phyloP scores from a whole-genome alignment of 2,329 filamentous ascomycete genomes.

The Ophiostoma sp. region DNA sequence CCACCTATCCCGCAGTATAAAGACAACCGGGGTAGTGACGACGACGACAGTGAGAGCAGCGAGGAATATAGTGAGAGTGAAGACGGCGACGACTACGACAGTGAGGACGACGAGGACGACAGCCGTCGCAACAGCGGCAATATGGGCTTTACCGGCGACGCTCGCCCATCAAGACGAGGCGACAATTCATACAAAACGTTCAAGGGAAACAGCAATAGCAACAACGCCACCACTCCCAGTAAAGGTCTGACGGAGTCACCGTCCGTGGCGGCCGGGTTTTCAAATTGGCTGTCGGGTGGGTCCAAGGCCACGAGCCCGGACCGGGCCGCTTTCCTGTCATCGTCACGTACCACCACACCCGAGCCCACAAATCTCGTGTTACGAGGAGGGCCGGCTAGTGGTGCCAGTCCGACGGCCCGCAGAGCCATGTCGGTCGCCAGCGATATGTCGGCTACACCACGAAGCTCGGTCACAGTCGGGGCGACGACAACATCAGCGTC shows the following conservation, averaged over 20 bases:
- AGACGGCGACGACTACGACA: slow-evolving; percentile 13
- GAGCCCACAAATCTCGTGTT: slow-evolving; percentile 11
- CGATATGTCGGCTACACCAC: slow-evolving; percentile 26
- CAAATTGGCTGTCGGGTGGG: slow-evolving; percentile 25
- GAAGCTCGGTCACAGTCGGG: neutral
- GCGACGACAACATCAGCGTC: slow-evolving; percentile 36
- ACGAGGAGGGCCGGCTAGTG: neutral
- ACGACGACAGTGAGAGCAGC: slow-evolving; percentile 33
- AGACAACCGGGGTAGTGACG: slow-evolving; percentile 40
- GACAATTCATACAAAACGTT: slow-evolving; percentile 21
- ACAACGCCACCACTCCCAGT: neutral
- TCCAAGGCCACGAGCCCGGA: slow-evolving; percentile 23
- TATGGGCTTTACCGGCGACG: slow-evolving; percentile 15
- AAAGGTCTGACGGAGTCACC: neutral
- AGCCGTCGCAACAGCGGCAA: slow-evolving; percentile 8
- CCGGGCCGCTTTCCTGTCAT: neutral
- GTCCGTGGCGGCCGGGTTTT: slow-evolving; percentile 9
- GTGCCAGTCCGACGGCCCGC: slow-evolving; percentile 19
- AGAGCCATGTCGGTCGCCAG: slow-evolving; percentile 33
- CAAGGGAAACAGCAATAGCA: neutral
- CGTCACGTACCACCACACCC: slow-evolving; percentile 23
- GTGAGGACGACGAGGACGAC: slow-evolving; percentile 14
- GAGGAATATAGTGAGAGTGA: slow-evolving; percentile 33
- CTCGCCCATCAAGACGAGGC: neutral
- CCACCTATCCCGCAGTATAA: slow-evolving; percentile 27